Percentiles rank a stretch among this genome's conserved stretches.
Conservation (phyloP, 495 filamentous ascomycete species). For the Xylaria nigripes region DNA sequence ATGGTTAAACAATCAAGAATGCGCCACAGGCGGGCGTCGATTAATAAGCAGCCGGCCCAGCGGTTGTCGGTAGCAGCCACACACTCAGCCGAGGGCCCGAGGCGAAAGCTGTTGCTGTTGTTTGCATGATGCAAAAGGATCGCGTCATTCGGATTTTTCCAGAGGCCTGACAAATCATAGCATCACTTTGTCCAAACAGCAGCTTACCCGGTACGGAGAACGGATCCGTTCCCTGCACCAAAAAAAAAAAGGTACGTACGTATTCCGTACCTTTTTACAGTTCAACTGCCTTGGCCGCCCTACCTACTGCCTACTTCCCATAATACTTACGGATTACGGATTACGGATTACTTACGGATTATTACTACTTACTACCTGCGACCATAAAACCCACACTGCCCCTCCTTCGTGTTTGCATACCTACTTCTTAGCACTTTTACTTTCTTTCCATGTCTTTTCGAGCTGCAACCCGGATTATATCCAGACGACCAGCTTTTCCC, state of each 20-base stretch:
- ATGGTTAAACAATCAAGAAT: no score
- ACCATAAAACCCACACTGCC: slow-evolving; percentile 20
- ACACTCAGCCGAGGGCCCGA: not conserved
- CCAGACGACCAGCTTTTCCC: slow-evolving; percentile 18
- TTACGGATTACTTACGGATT: no score
- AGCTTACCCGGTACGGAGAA: no score
- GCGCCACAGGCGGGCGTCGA: not conserved
- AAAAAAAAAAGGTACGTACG: no score
- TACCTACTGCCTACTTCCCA: not conserved
- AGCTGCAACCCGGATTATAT: slow-evolving; percentile 14
- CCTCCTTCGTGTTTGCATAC: slow-evolving; percentile 5
- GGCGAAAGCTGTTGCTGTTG: not conserved
- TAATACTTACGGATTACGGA: not conserved
- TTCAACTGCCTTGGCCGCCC: no score
- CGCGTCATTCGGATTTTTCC: slow-evolving; percentile 1
- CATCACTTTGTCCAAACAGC: not conserved
- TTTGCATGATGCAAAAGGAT: slow-evolving; percentile 8
- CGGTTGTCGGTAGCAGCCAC: slow-evolving; percentile 10
- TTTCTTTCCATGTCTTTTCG: slow-evolving; percentile 24
- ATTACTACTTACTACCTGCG: not conserved
- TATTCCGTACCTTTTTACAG: no score
- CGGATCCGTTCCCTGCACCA: no score
- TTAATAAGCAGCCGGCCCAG: not conserved
- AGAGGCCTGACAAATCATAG: slow-evolving; percentile 13
- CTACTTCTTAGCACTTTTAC: not conserved